Percentiles rank a stretch among this genome's conserved stretches.
These are phyloP conservation scores for Ogataea zsoltii DNA, from an alignment of 805 yeast species.

Conservation along the genomic window DNA sequence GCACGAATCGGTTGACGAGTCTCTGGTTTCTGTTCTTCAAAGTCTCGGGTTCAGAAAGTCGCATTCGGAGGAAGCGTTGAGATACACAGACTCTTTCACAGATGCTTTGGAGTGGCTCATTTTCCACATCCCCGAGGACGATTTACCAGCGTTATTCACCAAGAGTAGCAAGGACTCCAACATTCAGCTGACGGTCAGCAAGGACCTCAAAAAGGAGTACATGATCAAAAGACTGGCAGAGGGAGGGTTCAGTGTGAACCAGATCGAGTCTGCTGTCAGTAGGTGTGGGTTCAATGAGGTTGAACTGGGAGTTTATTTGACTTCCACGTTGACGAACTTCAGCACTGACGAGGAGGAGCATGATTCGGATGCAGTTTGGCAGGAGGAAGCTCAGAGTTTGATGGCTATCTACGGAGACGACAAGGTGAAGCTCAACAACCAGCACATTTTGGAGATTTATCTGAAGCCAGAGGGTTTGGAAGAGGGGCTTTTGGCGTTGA, in stretches of 20 bases:
- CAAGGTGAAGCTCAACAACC: conserved; percentile 33
- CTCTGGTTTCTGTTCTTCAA: conserved; percentile 19
- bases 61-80: conserved; percentile 73
- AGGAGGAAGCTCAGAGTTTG: conserved; percentile 72
- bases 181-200: conserved; percentile 54
- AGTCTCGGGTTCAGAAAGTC: conserved; percentile 65
- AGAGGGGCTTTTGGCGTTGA: conserved; percentile 31
- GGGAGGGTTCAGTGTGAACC: conserved; percentile 71
- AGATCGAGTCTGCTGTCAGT: conserved; percentile 52
- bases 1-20: conserved; percentile 11
- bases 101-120: conserved; percentile 74
- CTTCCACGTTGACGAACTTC: conserved; percentile 38
- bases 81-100: conserved; percentile 50
- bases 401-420: conserved; percentile 56
- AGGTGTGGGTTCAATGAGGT: conserved; percentile 46
- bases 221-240: conserved; percentile 56
- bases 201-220: conserved; percentile 55
- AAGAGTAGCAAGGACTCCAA: conserved; percentile 59
- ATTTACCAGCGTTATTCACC: conserved; percentile 67
- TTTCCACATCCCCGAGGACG: conserved; percentile 93
- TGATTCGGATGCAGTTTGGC: conserved; percentile 52
- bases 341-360: conserved; percentile 14
- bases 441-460: conserved; percentile 35
- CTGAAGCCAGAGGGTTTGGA: conserved; percentile 35
- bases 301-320: conserved; percentile 50